Percentiles rank a stretch among this genome's conserved stretches.
phyloP scores from a whole-genome alignment of 805 yeast genomes.

The Yamadazyma sp. region DNA sequence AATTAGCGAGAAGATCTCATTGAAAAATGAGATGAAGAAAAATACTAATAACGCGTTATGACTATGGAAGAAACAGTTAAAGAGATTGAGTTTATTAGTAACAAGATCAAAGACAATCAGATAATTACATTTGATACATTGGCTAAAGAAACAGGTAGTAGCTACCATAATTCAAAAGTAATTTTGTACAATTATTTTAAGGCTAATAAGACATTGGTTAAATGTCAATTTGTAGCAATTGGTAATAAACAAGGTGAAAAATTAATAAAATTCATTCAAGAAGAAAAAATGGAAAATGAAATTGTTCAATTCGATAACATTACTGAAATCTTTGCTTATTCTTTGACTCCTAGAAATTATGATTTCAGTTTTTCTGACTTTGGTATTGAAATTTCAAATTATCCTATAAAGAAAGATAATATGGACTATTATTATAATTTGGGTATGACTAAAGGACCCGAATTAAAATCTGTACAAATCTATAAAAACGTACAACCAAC shows the following conservation, averaged over 20 bases:
- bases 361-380: slow-evolving; percentile 13
- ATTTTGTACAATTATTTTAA: slow-evolving; percentile 36
- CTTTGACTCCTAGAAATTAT: slow-evolving; percentile 20
- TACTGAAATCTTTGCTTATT: slow-evolving; percentile 36
- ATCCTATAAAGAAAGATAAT: slow-evolving; percentile 12
- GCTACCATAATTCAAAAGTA: slow-evolving; percentile 36
- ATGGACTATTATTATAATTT: slow-evolving; percentile 18
- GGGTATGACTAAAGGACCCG: slow-evolving; percentile 36
- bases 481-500: background rate
- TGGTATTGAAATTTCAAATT: slow-evolving; percentile 15
- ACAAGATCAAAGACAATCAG: slow-evolving; percentile 18
- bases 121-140: slow-evolving; percentile 42
- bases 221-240: slow-evolving; percentile 40
- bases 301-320: slow-evolving; percentile 26
- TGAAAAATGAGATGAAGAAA: too few relatives aligned
- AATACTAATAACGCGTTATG: slow-evolving; percentile 22
- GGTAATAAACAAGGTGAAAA: slow-evolving; percentile 26
- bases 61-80: slow-evolving; percentile 29
- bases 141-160: slow-evolving; percentile 38
- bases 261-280: slow-evolving; percentile 18
- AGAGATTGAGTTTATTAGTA: slow-evolving; percentile 30
- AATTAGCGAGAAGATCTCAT: too few relatives aligned
- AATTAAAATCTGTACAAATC: slow-evolving; percentile 1
- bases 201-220: slow-evolving; percentile 30
- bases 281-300: slow-evolving; percentile 17